Conservation (phyloP, 2,329 filamentous ascomycete genomes). For the Pestalotiopsis fici region DNA sequence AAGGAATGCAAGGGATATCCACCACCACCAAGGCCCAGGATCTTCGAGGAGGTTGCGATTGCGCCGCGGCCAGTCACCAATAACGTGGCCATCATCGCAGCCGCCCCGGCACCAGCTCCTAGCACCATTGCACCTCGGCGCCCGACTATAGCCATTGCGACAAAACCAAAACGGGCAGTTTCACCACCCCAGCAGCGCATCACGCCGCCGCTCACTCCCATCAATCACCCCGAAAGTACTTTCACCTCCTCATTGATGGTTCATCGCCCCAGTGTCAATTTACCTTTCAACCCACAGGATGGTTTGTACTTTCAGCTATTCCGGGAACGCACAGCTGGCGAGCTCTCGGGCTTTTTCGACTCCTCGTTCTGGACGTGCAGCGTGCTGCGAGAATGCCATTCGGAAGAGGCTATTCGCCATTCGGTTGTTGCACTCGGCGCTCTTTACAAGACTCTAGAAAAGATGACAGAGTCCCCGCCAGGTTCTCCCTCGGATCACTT, state of each 20-base stretch:
- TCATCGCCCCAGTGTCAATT: conserved; percentile 42
- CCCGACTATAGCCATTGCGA: background rate
- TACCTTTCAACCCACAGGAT: conserved; percentile 54
- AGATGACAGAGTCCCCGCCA: conserved; percentile 52
- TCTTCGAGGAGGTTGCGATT: conserved; percentile 36
- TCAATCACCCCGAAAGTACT: conserved; percentile 10
- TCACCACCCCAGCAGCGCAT: conserved; percentile 11
- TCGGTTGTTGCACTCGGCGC: conserved; percentile 67
- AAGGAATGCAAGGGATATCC: conserved; percentile 64
- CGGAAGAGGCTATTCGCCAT: conserved; percentile 62
- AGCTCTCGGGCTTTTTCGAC: conserved; percentile 69
- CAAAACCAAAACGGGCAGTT: conserved; percentile 13
- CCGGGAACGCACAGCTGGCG: conserved; percentile 59
- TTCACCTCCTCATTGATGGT: conserved; percentile 29
- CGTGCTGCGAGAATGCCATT: conserved; percentile 65
- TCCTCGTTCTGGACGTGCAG: conserved; percentile 65
- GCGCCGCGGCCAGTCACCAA: conserved; percentile 44
- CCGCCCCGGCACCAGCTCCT: background rate
- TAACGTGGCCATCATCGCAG: background rate
- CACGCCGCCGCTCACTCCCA: conserved; percentile 36
- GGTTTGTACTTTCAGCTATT: conserved; percentile 65
- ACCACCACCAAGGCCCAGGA: conserved; percentile 49
- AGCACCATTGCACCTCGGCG: background rate
- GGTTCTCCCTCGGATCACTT: conserved; percentile 40
- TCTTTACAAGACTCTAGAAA: conserved; percentile 67